Base-by-base conservation (phyloP, 2,329 filamentous ascomycete genomes). In the Epichloe brachyelytri region DNA sequence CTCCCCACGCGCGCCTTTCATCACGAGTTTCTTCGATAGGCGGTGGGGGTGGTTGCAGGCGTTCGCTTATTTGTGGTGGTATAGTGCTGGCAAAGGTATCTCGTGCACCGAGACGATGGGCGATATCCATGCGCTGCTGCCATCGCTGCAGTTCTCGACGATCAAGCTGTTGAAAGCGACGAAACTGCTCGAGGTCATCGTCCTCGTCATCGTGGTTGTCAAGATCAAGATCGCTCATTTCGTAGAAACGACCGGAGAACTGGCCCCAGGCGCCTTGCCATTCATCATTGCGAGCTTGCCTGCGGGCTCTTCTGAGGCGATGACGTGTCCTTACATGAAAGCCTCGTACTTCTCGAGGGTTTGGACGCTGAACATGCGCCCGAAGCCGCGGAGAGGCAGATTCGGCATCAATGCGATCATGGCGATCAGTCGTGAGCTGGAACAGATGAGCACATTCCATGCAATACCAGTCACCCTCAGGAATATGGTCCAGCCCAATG, bases 221-320 rank as follows among this genome's bases (percentile, higher is more conserved):
- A 43, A 70, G 63, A 48, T 70, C 68, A 45, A 70, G 58, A 41
- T 70, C 67, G 58, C 66, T 70, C 65, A 70, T 68, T 55, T 90
- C 83, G 60, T 76, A 82, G 51, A 84, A 73, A 37, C 73, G 75
- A 48, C 74, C 78, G 15, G 78, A 73, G 55, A 84, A 79, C 57
- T 78, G 73, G 52, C 77, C 79, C 83, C 88, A 94, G 1, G 94
- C 86, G 50, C 87, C 86, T 62, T 91, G 85, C 91, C 91, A 96
- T 44, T 94, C 86, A 45, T 79, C 85, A 63, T 70, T 88, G 71
- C 89, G 86, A 76, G 72, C 82, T 65, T 69, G 81, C 57, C 74
- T 69, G 59, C 79, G 68, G 55, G 75, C 72, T 54, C 75, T 72
- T 39, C 79, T 73, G 60, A 80, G 73, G 45, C 71, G 72, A n/a